A percentile compares a stretch with the other conserved stretches of the same genome.
These are phyloP conservation scores for Camelina neglecta DNA, from an alignment of 345 rosid species.

Conservation along the genomic window DNA sequence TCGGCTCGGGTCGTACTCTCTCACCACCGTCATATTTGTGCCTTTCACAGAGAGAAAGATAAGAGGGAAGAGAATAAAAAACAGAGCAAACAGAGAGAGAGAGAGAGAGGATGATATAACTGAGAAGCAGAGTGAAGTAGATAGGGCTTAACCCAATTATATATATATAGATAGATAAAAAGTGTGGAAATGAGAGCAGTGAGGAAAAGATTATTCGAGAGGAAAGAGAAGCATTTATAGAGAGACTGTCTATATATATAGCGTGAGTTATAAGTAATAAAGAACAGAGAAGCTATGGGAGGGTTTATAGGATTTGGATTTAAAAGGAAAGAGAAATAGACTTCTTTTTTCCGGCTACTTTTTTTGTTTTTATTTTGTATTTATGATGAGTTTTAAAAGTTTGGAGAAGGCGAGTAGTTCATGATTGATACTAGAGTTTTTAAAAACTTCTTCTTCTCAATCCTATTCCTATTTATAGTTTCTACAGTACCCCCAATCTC, in stretches of 20 bases:
- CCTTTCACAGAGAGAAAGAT: background rate
- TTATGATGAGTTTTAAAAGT: conserved; percentile 42
- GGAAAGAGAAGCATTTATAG: conserved; percentile 36
- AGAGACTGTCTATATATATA: conserved; percentile 21
- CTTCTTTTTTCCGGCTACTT: conserved; percentile 21
- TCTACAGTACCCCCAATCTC: conserved; percentile 25
- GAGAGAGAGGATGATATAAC: background rate
- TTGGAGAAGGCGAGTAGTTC: conserved; percentile 46
- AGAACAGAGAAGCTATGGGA: conserved; percentile 38
- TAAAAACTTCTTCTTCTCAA: conserved; percentile 35
- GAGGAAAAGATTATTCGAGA: conserved; percentile 19
- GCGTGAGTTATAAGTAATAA: conserved; percentile 45
- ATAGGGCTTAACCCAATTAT: conserved; percentile 5
- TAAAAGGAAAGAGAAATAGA: conserved; percentile 28
- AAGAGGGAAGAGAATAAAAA: background rate
- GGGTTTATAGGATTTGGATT: conserved; percentile 41
- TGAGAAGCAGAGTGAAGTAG: conserved; percentile 32
- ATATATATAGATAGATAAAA: conserved; percentile 10
- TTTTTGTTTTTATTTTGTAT: conserved; percentile 8
- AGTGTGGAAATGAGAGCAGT: conserved; percentile 19
- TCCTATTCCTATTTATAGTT: conserved; percentile 41
- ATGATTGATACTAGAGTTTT: conserved; percentile 35
- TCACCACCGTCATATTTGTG: conserved; percentile 50
- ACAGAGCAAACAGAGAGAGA: conserved; percentile 25
- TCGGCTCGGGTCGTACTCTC: conserved; percentile 68